Base-by-base conservation (phyloP, 1,284 basidiomycete genomes). In the Puccinia novopanici region DNA sequence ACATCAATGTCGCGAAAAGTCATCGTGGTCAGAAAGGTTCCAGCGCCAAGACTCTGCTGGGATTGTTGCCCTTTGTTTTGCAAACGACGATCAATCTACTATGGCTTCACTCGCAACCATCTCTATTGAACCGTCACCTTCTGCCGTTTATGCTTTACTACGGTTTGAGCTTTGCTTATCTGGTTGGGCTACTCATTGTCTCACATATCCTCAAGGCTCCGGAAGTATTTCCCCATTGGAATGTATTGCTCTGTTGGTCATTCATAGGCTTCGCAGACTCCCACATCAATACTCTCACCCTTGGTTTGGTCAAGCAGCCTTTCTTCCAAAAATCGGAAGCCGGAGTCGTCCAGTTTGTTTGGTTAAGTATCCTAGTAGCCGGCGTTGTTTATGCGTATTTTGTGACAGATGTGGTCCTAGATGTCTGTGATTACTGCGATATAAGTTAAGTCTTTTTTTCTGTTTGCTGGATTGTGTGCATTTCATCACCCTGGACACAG, bases 121-220 rank as follows among this genome's bases (percentile, higher is more conserved):
- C 86, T 89, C 3, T 86, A 87, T 81, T 87, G 87, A 68, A 87
- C 90, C 0, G 88, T 92, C 27, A 91, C 98, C 84, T 65, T 6
- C 30, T 77, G 22, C 72, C 50, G 40, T 81, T 68, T 27, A 61
- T 78, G 72, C 65, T 61, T 8, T 50, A 71, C n/a, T 34, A 30
- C 72, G 65, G 84, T 27, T 52, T 84, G 27, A 72, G 76, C 5
- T 87, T 87, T 82, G 87, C 88, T 4, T 88, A 89, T 84, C 87
- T 89, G 84, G 95, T 98, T 63, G 93, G 94, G 52, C 88, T 92
- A 83, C 92, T 98, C 87, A 98, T 98, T 85, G 87, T 98, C 50
- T 93, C 95, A 0, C 96, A 99, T 86, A 91, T 98, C 57, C 95
- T 94, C 73, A 91, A 90, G 82, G 89, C 89, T 55, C 88, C 90